Evolutionary conservation across 257 asterid species (phyloP).

Genomic region (Solanum sejunctum): DNA sequence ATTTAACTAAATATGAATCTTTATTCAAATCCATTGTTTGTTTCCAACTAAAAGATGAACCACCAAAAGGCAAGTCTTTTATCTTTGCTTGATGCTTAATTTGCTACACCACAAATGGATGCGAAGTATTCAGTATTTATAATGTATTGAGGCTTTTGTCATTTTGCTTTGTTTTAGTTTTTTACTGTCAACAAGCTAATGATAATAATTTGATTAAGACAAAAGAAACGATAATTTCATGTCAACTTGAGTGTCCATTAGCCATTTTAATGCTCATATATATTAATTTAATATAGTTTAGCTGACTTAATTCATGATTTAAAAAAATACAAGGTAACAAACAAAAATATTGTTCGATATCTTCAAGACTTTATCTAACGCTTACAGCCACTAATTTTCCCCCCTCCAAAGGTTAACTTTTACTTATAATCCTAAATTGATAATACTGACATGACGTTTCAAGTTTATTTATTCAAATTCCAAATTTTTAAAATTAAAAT

Average conservation of each 20-base stretch:
- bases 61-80: not conserved
- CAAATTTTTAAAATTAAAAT: not conserved
- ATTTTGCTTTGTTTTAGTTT: not conserved
- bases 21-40: constrained; percentile 16
- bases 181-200: not conserved
- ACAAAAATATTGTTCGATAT: not conserved
- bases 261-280: not conserved
- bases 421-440: not conserved
- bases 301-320: not conserved
- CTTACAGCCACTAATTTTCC: not conserved
- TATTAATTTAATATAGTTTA: not conserved
- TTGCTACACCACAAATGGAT: not conserved
- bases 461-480: not conserved
- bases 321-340: not conserved
- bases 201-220: not conserved
- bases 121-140: not conserved
- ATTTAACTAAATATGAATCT: constrained; percentile 5
- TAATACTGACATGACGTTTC: not conserved
- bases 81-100: not conserved
- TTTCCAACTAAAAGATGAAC: not conserved
- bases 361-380: not conserved
- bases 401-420: not conserved
- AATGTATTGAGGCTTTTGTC: not conserved
- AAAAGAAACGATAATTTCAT: not conserved
- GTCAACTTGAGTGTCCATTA: not conserved